phyloP scores from a whole-genome alignment of 768 basidiomycete genomes.

The Collybia nuda region DNA sequence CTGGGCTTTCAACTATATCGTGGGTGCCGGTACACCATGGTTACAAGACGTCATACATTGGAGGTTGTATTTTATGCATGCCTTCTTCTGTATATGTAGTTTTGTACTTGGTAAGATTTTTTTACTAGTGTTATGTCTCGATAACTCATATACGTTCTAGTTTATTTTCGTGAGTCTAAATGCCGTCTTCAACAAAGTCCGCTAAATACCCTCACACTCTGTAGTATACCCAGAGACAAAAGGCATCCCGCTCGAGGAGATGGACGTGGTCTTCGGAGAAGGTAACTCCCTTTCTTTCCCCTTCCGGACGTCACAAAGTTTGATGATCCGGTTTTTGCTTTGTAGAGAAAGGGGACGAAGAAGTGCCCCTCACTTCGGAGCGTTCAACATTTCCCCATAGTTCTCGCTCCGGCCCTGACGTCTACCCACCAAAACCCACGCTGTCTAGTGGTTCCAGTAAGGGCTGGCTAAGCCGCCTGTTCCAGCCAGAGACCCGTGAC shows the following conservation, averaged over 20 bases:
- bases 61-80: constrained; percentile 94
- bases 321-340: not conserved
- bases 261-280: constrained; percentile 90
- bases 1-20: constrained; percentile 84
- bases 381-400: constrained; percentile 5
- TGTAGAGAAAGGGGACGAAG: not conserved
- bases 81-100: constrained; percentile 88
- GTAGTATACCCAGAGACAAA: constrained; percentile 86
- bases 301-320: not conserved
- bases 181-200: not conserved
- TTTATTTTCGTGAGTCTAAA: constrained; percentile 69
- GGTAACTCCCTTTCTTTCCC: constrained; percentile 40
- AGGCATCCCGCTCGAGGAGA: constrained; percentile 85
- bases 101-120: constrained; percentile 63
- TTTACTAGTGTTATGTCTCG: not conserved
- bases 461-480: constrained; percentile 12
- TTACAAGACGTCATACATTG: constrained; percentile 89
- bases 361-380: constrained; percentile 1
- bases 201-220: constrained; percentile 5
- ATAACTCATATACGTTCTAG: constrained; percentile 32
- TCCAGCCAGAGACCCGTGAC: not conserved
- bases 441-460: not conserved
- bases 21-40: constrained; percentile 84
- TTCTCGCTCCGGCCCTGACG: not conserved
- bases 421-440: constrained; percentile 12